Percentiles rank a stretch among this genome's conserved stretches.
These are phyloP conservation scores for Mycena polygramma DNA, from an alignment of 768 basidiomycete species.

Conservation along the genomic window DNA sequence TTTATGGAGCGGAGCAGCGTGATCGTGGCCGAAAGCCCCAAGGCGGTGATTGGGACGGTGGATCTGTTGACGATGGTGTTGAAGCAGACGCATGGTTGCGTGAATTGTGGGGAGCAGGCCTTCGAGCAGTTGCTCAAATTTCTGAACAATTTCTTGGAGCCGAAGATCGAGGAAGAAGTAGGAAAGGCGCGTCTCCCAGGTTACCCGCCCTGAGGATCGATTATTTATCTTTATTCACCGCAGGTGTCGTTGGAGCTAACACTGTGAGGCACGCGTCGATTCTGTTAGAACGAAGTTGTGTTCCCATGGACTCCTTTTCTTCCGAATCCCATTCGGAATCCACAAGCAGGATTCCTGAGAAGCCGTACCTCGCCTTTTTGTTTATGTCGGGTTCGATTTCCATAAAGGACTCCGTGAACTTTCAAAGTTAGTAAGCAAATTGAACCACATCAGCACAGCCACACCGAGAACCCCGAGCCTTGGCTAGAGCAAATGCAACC, in stretches of 20 bases:
- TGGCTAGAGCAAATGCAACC: too few species aligned
- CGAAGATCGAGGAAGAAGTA: neutral
- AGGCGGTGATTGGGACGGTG: neutral
- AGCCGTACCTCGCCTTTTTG: too few species aligned
- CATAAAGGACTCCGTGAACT: too few species aligned
- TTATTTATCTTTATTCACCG: neutral
- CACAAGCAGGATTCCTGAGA: too few species aligned
- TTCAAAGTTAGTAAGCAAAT: too few species aligned
- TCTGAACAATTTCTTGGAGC: neutral
- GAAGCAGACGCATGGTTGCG: constrained; percentile 15
- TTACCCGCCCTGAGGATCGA: neutral
- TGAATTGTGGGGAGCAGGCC: constrained; percentile 1
- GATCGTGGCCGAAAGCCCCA: neutral
- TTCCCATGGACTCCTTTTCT: too few species aligned
- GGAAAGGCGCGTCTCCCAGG: neutral
- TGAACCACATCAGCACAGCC: too few species aligned
- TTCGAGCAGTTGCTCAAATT: constrained; percentile 10
- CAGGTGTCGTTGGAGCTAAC: constrained; percentile 2
- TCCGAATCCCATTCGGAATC: too few species aligned
- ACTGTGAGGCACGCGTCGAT: too few species aligned
- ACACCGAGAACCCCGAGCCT: too few species aligned
- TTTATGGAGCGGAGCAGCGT: constrained; percentile 4
- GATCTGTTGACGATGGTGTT: neutral
- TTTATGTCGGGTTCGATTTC: too few species aligned
- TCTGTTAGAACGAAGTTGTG: too few species aligned